A percentile compares a stretch with the other conserved stretches of the same genome.
phyloP scores from a whole-genome alignment of 176 grass and related monocot genomes.

The Dactylis glomerata region DNA sequence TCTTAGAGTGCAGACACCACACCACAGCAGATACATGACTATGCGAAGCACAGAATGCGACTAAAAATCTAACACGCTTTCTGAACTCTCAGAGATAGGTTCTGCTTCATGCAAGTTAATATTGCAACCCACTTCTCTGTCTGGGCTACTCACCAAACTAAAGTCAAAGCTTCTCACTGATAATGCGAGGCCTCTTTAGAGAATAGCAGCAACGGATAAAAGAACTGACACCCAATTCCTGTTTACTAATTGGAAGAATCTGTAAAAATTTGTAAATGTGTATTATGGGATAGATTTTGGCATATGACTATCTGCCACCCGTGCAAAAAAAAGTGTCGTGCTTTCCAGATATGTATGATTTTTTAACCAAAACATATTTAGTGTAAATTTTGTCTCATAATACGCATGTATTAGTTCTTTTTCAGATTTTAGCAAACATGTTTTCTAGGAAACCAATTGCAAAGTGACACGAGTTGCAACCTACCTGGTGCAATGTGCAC shows the following conservation, averaged over 20 bases:
- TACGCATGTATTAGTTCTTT: neutral
- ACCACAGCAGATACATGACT: neutral
- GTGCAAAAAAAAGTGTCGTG: neutral
- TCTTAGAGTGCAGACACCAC: neutral
- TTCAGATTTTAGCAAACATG: neutral
- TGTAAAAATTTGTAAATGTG: neutral
- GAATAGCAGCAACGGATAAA: neutral
- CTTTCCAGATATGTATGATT: neutral
- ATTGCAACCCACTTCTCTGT: neutral
- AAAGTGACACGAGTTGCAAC: neutral
- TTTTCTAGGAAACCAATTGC: neutral
- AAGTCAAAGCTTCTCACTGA: neutral
- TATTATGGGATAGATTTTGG: neutral
- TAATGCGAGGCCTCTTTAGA: neutral
- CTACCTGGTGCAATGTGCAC: neutral
- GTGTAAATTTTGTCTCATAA: neutral
- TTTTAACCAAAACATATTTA: neutral
- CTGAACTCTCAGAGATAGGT: neutral
- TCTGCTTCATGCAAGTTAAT: conserved; percentile 15
- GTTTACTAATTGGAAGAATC: neutral
- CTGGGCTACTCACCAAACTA: conserved; percentile 3
- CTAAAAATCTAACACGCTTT: neutral
- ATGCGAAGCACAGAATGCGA: neutral
- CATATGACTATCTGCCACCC: neutral
- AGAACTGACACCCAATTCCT: neutral